Conservation (phyloP, 139 green algal genomes). For the Tetradesmus obliquus region DNA sequence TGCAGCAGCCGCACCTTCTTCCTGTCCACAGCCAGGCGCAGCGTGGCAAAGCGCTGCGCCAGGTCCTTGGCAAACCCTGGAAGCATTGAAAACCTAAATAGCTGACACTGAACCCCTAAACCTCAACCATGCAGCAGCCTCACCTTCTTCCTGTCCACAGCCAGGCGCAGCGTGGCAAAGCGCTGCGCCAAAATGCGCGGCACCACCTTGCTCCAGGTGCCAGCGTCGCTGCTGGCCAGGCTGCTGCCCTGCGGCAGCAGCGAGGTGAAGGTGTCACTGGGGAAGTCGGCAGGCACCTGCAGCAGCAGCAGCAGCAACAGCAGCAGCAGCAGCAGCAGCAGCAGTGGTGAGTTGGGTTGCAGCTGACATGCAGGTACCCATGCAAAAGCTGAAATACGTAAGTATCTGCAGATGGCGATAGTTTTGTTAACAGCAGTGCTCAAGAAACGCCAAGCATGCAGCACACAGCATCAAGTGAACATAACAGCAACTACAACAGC, state of each 20-base stretch:
- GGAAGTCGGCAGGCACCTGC: constrained; percentile 28
- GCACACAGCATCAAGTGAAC: no score
- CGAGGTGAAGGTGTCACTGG: background rate
- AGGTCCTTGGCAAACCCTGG: no score
- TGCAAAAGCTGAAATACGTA: no score
- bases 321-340: background rate
- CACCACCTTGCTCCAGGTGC: background rate
- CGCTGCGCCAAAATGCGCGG: background rate
- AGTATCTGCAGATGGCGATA: no score
- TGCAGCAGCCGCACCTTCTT: background rate
- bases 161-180: constrained; percentile 1
- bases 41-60: background rate
- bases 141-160: constrained; percentile 27
- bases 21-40: background rate
- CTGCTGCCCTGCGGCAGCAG: background rate
- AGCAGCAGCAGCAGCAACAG: background rate
- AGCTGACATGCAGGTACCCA: background rate
- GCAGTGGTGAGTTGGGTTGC: background rate
- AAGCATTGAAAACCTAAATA: background rate
- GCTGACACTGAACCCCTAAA: background rate
- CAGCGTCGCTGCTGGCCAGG: background rate
- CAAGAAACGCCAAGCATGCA: no score
- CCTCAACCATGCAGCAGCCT: background rate
- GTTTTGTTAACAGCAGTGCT: no score
- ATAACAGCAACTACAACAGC: no score